These are phyloP conservation scores for Allium sativum DNA, from an alignment of 106 monocot genomes.

Conservation along the genomic window DNA sequence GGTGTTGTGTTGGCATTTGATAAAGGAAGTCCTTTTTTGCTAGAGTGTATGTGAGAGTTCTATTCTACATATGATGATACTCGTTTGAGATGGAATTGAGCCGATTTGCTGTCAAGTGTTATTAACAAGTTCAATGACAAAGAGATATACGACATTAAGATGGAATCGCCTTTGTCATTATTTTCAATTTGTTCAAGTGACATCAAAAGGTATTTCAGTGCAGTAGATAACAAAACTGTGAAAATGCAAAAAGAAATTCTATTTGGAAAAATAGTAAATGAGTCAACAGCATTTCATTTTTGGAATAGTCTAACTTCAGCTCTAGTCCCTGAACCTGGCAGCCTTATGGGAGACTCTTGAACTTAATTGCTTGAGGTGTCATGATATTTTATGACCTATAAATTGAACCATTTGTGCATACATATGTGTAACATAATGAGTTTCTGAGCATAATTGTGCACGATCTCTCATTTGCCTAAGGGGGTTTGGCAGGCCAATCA, in stretches of 20 bases:
- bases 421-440: no score
- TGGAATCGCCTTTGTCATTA: conserved; percentile 33
- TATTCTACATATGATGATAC: conserved; percentile 78
- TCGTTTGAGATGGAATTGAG: conserved; percentile 74
- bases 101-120: conserved; percentile 73
- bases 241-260: conserved; percentile 45
- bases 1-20: conserved; percentile 89
- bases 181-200: conserved; percentile 68
- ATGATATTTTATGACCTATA: conserved; percentile 42
- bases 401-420: no score
- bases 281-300: conserved; percentile 81
- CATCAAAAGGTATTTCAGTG: conserved; percentile 76
- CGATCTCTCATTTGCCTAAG: no score
- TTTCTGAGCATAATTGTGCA: no score
- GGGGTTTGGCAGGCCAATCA: no score
- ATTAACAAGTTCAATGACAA: conserved; percentile 25
- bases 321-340: conserved; percentile 71
- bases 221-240: conserved; percentile 33
- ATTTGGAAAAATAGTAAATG: conserved; percentile 44
- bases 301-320: conserved; percentile 80
- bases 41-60: conserved; percentile 71
- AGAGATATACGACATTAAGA: conserved; percentile 26
- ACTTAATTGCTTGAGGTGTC: conserved; percentile 59
- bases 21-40: conserved; percentile 61
- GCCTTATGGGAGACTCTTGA: conserved; percentile 64